Base-by-base conservation (phyloP, 176 grass and related monocot genomes). In the Carex kokanica region DNA sequence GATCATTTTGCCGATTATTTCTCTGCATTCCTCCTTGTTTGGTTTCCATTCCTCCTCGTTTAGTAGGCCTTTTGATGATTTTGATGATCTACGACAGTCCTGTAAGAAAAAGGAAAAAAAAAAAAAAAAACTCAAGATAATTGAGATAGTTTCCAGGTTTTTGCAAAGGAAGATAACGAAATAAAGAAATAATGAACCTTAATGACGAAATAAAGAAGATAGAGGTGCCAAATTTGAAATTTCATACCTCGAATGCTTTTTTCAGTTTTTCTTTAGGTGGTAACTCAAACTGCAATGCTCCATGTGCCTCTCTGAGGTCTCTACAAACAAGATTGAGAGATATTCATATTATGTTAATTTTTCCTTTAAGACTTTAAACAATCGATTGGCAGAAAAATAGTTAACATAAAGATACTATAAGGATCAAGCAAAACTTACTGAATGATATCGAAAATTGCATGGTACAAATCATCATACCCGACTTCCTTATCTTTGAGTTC, bases 241-340 rank as follows among this genome's bases (percentile, higher is more conserved):
- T 17, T 23, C 83, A 78, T 57, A 95, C 90, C 12, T n/a, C 0
- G 53, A 82, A 95, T 25, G 2, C 70, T 0, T 7, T 0, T 1
- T 2, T 0, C 6, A 97, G 72, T 0, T 41, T 5, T 0, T 59
- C 0, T 67, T 49, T 93, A 0, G n/a, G 0, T 68, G 91, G 94
- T 82, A 93, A 77, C 31, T 72, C 59, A 85, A 89, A 83, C 77
- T 91, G 91, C 60, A 93, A 21, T 82, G 86, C 86, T 49, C 94
- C 91, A 17, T 40, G 73, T 0, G 41, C 11, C 24, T 86, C 32
- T 56, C 88, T 91, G 0, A 91, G 82, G 45, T 65, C 27, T 72
- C 94, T 97, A 77, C 53, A 72, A 71, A 55, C 20, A 79, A 78
- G 7, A 81, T 10, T 64, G 2, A 85, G 8, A 78, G 4, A 10